These are phyloP conservation scores for cucumber (Cucumis sativus) DNA, from an alignment of 306 rosid species.

Conservation along the genomic window Cucumber_9930_V3 NC_026655.2:19779001-19779500, in stretches of 20 bases:
- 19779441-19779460: background rate
- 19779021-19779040: constrained; percentile 15
- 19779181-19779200: constrained; percentile 80
- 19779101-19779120: constrained; percentile 48
- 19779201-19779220: constrained; percentile 57
- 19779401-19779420: background rate
- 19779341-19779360: constrained; percentile 79
- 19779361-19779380: background rate
- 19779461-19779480: background rate
- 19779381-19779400: background rate
- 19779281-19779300: constrained; percentile 76
- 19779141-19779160: constrained; percentile 66
- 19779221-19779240: constrained; percentile 67
- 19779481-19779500: background rate
- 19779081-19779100: constrained; percentile 23
- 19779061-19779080: constrained; percentile 16
- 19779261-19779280: constrained; percentile 78
- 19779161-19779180: constrained; percentile 92
- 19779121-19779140: constrained; percentile 63
- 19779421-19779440: background rate
- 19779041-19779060: constrained; percentile 16
- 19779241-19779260: constrained; percentile 64
- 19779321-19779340: constrained; percentile 50
- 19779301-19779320: constrained; percentile 77
- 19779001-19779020: constrained; percentile 47